Percentiles rank a stretch among this genome's conserved stretches.
phyloP scores from a whole-genome alignment of 805 yeast genomes.

The Ogataea minuta region DNA sequence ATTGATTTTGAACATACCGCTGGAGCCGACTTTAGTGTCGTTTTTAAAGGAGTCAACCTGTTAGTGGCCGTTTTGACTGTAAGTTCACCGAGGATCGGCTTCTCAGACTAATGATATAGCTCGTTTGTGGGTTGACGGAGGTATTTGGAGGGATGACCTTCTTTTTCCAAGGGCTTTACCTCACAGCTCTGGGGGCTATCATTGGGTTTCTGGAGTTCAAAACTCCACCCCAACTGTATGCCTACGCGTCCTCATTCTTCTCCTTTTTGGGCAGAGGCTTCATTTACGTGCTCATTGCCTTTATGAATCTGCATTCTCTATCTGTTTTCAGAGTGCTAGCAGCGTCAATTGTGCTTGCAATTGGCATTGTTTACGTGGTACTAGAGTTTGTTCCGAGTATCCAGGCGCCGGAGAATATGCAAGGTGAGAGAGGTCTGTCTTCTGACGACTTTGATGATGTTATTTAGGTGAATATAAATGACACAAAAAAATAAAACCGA shows the following conservation, averaged over 20 bases:
- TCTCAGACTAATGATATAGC: constrained; percentile 28
- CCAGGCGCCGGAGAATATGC: constrained; percentile 83
- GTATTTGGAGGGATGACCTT: constrained; percentile 39
- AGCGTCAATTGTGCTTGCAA: constrained; percentile 54
- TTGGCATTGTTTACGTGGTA: constrained; percentile 58
- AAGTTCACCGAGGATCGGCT: constrained; percentile 25
- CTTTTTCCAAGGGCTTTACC: constrained; percentile 59
- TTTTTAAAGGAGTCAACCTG: constrained; percentile 52
- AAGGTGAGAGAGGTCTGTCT: constrained; percentile 42
- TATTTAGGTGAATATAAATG: constrained; percentile 19
- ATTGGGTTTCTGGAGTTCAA: constrained; percentile 47
- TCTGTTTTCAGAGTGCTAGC: constrained; percentile 52
- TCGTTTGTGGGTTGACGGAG: constrained; percentile 49
- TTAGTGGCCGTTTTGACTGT: constrained; percentile 54
- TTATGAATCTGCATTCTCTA: constrained; percentile 44
- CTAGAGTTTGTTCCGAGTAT: constrained; percentile 74
- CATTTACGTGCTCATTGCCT: constrained; percentile 53
- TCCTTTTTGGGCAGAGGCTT: constrained; percentile 73
- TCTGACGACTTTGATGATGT: constrained; percentile 36
- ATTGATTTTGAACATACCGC: constrained; percentile 44
- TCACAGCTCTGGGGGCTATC: constrained; percentile 51
- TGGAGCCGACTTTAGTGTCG: constrained; percentile 43
- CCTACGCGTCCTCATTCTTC: constrained; percentile 65
- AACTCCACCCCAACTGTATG: constrained; percentile 58
- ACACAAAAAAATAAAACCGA: constrained; percentile 33